Evolutionary conservation across 495 filamentous ascomycete genomes (phyloP), one percentile per base, ranked within the genome.

Genomic region (Aspergillus sparsus): DNA sequence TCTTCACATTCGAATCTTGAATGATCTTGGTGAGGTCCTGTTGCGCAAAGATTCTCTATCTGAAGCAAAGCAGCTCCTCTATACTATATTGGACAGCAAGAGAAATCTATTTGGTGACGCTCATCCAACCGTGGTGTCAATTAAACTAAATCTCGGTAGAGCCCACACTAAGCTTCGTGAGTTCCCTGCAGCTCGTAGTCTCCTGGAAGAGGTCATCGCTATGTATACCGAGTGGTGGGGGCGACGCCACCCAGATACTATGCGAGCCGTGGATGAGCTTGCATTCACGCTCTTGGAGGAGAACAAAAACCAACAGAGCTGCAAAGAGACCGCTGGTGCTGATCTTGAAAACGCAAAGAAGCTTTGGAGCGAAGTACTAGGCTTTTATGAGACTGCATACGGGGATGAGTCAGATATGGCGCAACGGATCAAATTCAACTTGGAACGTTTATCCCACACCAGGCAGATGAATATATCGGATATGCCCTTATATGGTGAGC

Each of bases 1-100:
- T 16, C 42, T 46, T 46, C 15, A 46, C 12, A 46, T 46, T 46
- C 42, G 42, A 46, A 46, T 46, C n/a, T 16, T 46, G 18, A 46
- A 46, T 16, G 42, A 46, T 16, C 11, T 46, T 2, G 42, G 42
- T 12, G 12, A 46, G 18, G 42, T 46, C 3, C 42, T n/a, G 2
- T 46, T 46, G n/a, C 11, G 42, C 2, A 46, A 46, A 46, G 13
- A 16, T 8, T 46, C 42, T 8, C 5, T 46, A 13, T 8, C 11
- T 8, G 42, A 13, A 16, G 42, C 42, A 46, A 46, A n/a, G n/a
- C 8, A 46, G 13, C 42, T 46, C 12, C 15, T 46, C 13, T 16
- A 16, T 16, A 13, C 7, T 3, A 16, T 46, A 8, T 5, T 46
- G 3, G 42, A 46, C 13, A 46, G 12, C n/a, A 13, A 46, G 18